These are phyloP conservation scores for Suillus cothurnatus DNA, from an alignment of 768 basidiomycete genomes.

Conservation along the genomic window DNA sequence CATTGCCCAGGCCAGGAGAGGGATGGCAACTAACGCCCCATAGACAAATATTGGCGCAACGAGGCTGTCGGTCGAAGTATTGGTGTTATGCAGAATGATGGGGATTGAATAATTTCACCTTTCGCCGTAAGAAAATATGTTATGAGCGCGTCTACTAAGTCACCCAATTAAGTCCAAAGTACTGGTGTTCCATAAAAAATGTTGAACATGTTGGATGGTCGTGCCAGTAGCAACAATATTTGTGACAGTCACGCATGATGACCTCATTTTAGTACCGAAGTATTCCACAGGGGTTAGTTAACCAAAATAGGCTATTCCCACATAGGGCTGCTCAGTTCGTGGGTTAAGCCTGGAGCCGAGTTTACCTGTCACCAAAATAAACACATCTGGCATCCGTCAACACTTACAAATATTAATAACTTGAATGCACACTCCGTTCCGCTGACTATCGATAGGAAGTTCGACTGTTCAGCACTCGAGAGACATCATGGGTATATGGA, in stretches of 20 bases:
- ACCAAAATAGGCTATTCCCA: background rate
- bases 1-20: background rate
- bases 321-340: background rate
- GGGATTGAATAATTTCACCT: background rate
- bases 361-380: too few species aligned
- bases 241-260: background rate
- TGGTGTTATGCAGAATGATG: background rate
- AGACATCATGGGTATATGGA: constrained; percentile 18
- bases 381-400: too few species aligned
- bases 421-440: too few species aligned
- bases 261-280: too few species aligned
- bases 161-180: background rate
- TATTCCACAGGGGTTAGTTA: background rate
- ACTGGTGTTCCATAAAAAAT: background rate
- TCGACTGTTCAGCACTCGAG: background rate
- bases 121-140: background rate
- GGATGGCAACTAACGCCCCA: background rate
- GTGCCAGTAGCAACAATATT: too few species aligned
- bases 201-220: background rate
- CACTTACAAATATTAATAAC: too few species aligned
- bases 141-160: background rate
- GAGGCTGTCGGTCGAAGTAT: background rate
- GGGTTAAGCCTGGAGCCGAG: too few species aligned
- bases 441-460: too few species aligned
- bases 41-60: constrained; percentile 1